phyloP scores from a whole-genome alignment of 139 green algal species.

The Chlamydomonas sp. region DNA sequence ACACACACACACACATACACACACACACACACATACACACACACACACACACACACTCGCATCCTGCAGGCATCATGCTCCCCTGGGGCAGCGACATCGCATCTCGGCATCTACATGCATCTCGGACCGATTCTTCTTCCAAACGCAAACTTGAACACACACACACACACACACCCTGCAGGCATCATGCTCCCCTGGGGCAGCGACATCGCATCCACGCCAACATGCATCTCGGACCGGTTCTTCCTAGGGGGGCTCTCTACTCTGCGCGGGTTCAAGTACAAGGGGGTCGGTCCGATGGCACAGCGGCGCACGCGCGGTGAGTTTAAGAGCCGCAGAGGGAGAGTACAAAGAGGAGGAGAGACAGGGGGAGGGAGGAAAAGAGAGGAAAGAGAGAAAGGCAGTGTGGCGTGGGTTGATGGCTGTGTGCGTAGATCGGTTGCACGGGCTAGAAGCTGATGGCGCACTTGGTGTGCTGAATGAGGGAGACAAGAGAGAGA shows the following conservation, averaged over 20 bases:
- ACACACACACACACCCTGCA: slow-evolving; percentile 7
- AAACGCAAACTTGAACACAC: no score
- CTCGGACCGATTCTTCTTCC: no score
- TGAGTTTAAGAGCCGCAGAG: no score
- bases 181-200: slow-evolving; percentile 55
- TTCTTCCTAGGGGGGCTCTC: slow-evolving; percentile 67
- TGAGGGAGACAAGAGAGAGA: no score
- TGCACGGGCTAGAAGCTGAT: no score
- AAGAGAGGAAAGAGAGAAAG: no score
- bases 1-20: no score
- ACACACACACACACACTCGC: background rate
- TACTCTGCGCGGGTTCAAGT: slow-evolving; percentile 57
- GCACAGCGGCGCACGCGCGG: slow-evolving; percentile 42
- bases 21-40: background rate
- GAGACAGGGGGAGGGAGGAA: no score
- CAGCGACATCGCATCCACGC: background rate
- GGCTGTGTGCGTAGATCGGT: no score
- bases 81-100: slow-evolving; percentile 33
- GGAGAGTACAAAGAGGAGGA: no score
- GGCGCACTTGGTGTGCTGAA: no score
- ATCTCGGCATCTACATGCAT: slow-evolving; percentile 32
- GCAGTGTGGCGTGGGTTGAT: no score
- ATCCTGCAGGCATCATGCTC: slow-evolving; percentile 43
- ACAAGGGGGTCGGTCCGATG: slow-evolving; percentile 47
- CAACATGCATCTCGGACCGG: slow-evolving; percentile 49